Base-by-base conservation (phyloP, 176 grass and related monocot genomes). In the Cocos nucifera region DNA sequence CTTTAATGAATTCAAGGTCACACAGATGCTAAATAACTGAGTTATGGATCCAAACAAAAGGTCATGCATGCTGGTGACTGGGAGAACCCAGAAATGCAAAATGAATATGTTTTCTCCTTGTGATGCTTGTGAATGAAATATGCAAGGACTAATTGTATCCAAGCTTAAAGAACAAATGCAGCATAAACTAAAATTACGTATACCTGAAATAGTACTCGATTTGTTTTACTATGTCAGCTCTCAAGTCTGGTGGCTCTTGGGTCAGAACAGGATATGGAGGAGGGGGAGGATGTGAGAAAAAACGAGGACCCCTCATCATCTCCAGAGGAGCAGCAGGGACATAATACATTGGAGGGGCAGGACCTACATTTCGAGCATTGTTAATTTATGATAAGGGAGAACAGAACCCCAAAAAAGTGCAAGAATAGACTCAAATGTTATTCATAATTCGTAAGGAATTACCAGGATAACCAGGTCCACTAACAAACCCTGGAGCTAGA, bases 141-240 rank as follows among this genome's bases (percentile, higher is more conserved):
- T 44, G 35, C 10, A 44, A 44, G 1, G 2, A 44, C 35, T 44
- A 44, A 44, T 3, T 44, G 6, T 8, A 12, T 44, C 35, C 14
- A 44, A 1, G 35, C 35, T 44, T 44, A 44, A 44, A 44, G 35
- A 12, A 44, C 10, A 0, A 76, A 67, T 50, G 50, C 6, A 70
- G 61, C 1, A 70, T 29, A 75, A 51, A 15, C 19, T 64, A 61
- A 12, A 68, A 55, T 12, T 67, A 61, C 17, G 72, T 73, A 21
- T 21, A 82, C 87, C 82, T 86, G 71, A 90, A 86, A 70, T 90
- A 86, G 56, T 86, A 90, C 61, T 86, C 87, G 44, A 90, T 80
- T 77, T 83, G 87, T 51, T 63, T 49, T 51, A 77, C 66, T 80
- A 90, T 77, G 19, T 80, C 83, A 80, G 75, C 59, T 77, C 76